Evolutionary conservation across 768 basidiomycete genomes (phyloP), one percentile per base, ranked within the genome.

Genomic region (Thelephora ganbajun): DNA sequence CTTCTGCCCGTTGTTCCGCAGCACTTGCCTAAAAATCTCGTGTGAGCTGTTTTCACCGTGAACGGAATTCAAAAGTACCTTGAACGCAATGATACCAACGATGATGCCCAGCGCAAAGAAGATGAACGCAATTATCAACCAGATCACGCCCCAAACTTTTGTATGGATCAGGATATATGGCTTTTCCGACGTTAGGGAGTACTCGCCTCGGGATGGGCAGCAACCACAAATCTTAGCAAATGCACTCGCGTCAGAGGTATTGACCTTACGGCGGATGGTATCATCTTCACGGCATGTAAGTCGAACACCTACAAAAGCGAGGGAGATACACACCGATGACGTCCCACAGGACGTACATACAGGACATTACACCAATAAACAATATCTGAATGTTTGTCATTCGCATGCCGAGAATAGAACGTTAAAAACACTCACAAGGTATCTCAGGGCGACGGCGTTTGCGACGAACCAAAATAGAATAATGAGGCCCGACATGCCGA

Each of bases 271-370:
- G 2, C 80, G 75, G 44, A 90, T 76, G 11, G 88, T 91, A 56
- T 91, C 88, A 60, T 89, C 90, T 83, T 56, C 16, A 44, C 33
- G 19, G 11, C 47, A 2, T 33, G 44, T 41, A 2, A 45, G 11
- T 23, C 6, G 9, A n/a, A 14, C n/a, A 22, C 18, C 3, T 11
- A 14, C 6, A 33, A n/a, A 26, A 9, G 22, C 16, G 44, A 35
- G n/a, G 33, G 34, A n/a, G 18, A 35, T 39, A 62, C 72, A 49
- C 47, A 79, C 87, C 84, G 33, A 89, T 71, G 44, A 94, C 82
- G 55, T 94, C 91, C 84, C 87, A 93, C 1, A 89, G 69, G 45
- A 78, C 81, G 55, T 91, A 91, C 67, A 91, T 67, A 61, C 83
- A 86, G 6, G 83, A 86, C 88, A 91, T 91, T 51, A 78, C 76